Evolutionary conservation across 1,284 basidiomycete species (phyloP).

Genomic region (Ganoderma meredithae): DNA sequence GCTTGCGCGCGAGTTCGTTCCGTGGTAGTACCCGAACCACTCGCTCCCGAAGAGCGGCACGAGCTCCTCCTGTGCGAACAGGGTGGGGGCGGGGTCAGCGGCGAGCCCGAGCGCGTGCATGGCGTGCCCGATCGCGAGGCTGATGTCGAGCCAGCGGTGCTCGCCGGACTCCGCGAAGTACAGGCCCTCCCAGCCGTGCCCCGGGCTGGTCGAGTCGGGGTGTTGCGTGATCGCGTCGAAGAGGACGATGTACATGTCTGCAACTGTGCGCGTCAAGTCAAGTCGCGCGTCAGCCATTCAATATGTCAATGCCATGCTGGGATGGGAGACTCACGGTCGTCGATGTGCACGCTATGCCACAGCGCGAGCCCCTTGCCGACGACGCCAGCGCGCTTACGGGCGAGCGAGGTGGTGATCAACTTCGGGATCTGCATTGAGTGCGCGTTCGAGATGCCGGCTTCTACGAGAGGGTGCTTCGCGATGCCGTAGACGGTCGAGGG

Average conservation of each 20-base stretch:
- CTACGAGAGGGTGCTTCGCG: slow-evolving; percentile 43
- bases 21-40: slow-evolving; percentile 26
- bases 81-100: slow-evolving; percentile 34
- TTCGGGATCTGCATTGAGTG: slow-evolving; percentile 48
- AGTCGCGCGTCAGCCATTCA: background rate
- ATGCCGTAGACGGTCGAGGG: slow-evolving; percentile 51
- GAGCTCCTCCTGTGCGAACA: slow-evolving; percentile 40
- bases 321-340: slow-evolving; percentile 42
- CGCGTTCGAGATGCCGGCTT: slow-evolving; percentile 45
- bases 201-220: slow-evolving; percentile 15
- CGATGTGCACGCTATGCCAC: slow-evolving; percentile 44
- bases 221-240: slow-evolving; percentile 22
- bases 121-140: slow-evolving; percentile 43
- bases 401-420: slow-evolving; percentile 41
- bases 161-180: slow-evolving; percentile 55
- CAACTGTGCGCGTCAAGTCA: slow-evolving; percentile 14
- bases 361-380: slow-evolving; percentile 41
- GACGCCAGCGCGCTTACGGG: slow-evolving; percentile 45
- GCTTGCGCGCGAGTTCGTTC: slow-evolving; percentile 50
- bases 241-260: slow-evolving; percentile 30
- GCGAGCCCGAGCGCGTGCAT: slow-evolving; percentile 38
- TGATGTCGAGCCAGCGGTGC: slow-evolving; percentile 44
- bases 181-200: slow-evolving; percentile 50
- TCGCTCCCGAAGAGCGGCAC: slow-evolving; percentile 30
- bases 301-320: too few relatives aligned